A percentile compares a stretch with the other conserved stretches of the same genome.
Conservation (phyloP, 2,329 filamentous ascomycete species). For the Podosphaera aphanis region DNA sequence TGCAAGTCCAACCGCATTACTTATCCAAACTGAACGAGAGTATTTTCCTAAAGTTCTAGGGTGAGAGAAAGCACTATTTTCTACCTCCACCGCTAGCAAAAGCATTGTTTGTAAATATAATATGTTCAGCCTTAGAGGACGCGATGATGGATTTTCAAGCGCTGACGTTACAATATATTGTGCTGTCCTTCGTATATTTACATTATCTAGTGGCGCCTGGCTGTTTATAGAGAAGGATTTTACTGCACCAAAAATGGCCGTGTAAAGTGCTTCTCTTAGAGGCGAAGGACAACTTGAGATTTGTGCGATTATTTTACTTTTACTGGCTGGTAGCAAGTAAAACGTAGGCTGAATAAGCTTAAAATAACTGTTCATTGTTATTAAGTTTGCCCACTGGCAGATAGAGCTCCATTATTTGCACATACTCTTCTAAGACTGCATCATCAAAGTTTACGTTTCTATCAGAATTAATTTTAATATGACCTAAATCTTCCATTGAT, state of each 20-base stretch:
- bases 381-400: neutral
- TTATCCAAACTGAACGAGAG: constrained; percentile 30
- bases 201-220: constrained; percentile 12
- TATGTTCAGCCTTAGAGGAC: constrained; percentile 21
- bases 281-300: constrained; percentile 30
- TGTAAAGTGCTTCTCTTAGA: constrained; percentile 39
- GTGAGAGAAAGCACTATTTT: constrained; percentile 23
- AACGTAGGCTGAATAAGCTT: constrained; percentile 41
- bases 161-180: constrained; percentile 22
- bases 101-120: constrained; percentile 43
- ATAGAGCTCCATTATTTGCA: neutral
- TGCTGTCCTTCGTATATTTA: constrained; percentile 19
- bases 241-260: constrained; percentile 11
- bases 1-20: constrained; percentile 39
- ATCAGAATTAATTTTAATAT: constrained; percentile 9
- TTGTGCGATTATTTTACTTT: constrained; percentile 29
- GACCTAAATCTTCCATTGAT: constrained; percentile 11
- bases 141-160: constrained; percentile 20
- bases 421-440: constrained; percentile 19
- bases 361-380: constrained; percentile 29
- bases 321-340: constrained; percentile 37
- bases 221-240: constrained; percentile 1
- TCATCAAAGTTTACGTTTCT: constrained; percentile 22
- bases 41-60: constrained; percentile 20
- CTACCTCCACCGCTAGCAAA: constrained; percentile 41